Evolutionary conservation across 495 filamentous ascomycete genomes (phyloP).

Genomic region (Podospora australis): DNA sequence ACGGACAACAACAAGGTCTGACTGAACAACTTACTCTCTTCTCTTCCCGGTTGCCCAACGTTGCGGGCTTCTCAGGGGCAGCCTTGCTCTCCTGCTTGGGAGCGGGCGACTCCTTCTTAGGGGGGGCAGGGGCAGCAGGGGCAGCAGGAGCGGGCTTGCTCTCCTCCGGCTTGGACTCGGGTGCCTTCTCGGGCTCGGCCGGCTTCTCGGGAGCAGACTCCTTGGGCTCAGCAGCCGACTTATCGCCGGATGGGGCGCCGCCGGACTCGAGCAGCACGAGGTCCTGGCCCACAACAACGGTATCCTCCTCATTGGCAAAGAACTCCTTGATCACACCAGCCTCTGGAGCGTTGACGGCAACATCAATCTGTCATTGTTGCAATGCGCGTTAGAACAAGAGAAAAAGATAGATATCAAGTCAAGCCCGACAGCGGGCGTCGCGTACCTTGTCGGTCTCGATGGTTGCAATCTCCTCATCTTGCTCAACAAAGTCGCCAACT

Average conservation of each 20-base stretch:
- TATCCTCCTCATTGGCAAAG: conserved; percentile 90
- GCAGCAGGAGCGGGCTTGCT: conserved; percentile 29
- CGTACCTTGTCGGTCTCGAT: conserved; percentile 99
- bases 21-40: conserved; percentile 55
- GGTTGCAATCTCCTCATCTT: conserved; percentile 96
- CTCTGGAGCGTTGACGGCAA: conserved; percentile 89
- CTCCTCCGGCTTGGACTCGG: conserved; percentile 36
- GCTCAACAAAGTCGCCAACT: conserved; percentile 89
- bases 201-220: conserved; percentile 49
- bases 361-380: conserved; percentile 64
- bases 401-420: not conserved
- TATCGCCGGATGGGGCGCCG: conserved; percentile 49
- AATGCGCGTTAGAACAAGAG: conserved; percentile 1
- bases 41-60: conserved; percentile 77
- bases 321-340: conserved; percentile 89
- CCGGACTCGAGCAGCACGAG: conserved; percentile 78
- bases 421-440: not conserved
- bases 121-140: conserved; percentile 19
- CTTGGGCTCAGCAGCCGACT: conserved; percentile 50
- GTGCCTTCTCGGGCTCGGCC: conserved; percentile 47
- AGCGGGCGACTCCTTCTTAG: conserved; percentile 21
- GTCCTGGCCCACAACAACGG: conserved; percentile 90
- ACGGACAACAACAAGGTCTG: not conserved
- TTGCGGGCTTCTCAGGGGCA: conserved; percentile 30
- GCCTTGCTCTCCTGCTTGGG: conserved; percentile 41